phyloP scores from a whole-genome alignment of 129 eudicot genomes.

The Chrysanthemum seticuspe region DNA sequence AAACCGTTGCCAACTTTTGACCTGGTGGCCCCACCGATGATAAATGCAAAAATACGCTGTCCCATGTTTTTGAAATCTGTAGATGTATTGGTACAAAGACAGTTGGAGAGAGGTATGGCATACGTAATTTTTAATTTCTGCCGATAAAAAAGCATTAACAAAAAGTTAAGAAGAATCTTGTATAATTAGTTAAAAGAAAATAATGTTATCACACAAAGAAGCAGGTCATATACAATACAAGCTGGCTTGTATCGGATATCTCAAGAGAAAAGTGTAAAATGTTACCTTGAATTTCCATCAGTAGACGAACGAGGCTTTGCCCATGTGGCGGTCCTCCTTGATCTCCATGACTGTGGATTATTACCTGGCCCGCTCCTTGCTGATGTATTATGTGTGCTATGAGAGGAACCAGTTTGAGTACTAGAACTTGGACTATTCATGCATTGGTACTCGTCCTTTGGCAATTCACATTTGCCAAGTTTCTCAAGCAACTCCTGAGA shows the following conservation, averaged over 20 bases:
- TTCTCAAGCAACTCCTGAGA: slow-evolving; percentile 55
- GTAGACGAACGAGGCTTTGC: slow-evolving; percentile 58
- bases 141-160: neutral
- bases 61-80: slow-evolving; percentile 79
- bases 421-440: slow-evolving; percentile 45
- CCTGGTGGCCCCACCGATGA: slow-evolving; percentile 86
- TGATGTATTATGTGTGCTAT: slow-evolving; percentile 31
- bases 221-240: slow-evolving; percentile 3
- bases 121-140: neutral
- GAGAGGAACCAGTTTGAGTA: slow-evolving; percentile 32
- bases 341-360: slow-evolving; percentile 70
- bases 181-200: slow-evolving; percentile 2
- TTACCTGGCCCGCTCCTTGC: slow-evolving; percentile 36
- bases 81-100: slow-evolving; percentile 41
- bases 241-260: neutral
- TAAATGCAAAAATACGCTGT: slow-evolving; percentile 68
- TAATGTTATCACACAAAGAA: neutral
- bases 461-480: slow-evolving; percentile 42
- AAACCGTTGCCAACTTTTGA: slow-evolving; percentile 96
- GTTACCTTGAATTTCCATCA: slow-evolving; percentile 76
- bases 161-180: neutral
- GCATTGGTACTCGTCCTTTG: slow-evolving; percentile 51
- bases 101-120: slow-evolving; percentile 11
- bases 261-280: neutral
- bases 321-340: slow-evolving; percentile 77